phyloP scores from a whole-genome alignment of 2,329 filamentous ascomycete genomes.

The Fusarium albidum region DNA sequence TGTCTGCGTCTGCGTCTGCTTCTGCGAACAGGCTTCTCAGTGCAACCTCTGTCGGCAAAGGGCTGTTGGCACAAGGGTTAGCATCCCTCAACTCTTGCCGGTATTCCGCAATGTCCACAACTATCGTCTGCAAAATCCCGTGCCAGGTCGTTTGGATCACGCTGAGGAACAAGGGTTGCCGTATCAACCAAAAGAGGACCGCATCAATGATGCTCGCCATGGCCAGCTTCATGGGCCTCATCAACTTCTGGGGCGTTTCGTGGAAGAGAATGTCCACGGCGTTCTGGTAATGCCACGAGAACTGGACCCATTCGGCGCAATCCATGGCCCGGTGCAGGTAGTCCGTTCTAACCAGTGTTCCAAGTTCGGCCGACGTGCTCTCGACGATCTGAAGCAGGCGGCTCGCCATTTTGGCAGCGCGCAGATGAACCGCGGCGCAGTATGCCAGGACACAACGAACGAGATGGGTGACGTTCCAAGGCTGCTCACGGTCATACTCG shows the following conservation, averaged over 20 bases:
- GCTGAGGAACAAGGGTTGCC: constrained; percentile 33
- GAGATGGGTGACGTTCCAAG: constrained; percentile 42
- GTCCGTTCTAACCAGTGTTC: constrained; percentile 25
- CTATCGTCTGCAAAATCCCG: constrained; percentile 33
- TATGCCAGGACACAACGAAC: constrained; percentile 46
- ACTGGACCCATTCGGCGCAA: constrained; percentile 28
- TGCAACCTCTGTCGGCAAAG: constrained; percentile 26
- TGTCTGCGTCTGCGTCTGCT: neutral
- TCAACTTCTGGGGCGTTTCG: constrained; percentile 32
- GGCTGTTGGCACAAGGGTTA: constrained; percentile 16
- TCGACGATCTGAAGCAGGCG: constrained; percentile 42
- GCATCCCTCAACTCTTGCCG: constrained; percentile 28
- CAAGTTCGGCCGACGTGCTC: constrained; percentile 37
- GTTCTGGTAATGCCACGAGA: constrained; percentile 40
- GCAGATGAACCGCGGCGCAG: constrained; percentile 41
- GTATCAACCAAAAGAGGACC: constrained; percentile 39
- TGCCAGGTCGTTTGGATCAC: constrained; percentile 40
- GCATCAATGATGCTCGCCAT: constrained; percentile 44
- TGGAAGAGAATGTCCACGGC: constrained; percentile 43
- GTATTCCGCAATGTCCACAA: constrained; percentile 40
- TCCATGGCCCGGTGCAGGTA: constrained; percentile 26
- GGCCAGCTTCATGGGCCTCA: constrained; percentile 44
- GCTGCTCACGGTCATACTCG: constrained; percentile 32
- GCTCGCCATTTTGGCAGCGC: constrained; percentile 39
- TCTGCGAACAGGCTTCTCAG: constrained; percentile 34